A percentile compares a stretch with the other conserved stretches of the same genome.
These are phyloP conservation scores for Auricularia heimuer DNA, from an alignment of 768 basidiomycete genomes.

Conservation along the genomic window DNA sequence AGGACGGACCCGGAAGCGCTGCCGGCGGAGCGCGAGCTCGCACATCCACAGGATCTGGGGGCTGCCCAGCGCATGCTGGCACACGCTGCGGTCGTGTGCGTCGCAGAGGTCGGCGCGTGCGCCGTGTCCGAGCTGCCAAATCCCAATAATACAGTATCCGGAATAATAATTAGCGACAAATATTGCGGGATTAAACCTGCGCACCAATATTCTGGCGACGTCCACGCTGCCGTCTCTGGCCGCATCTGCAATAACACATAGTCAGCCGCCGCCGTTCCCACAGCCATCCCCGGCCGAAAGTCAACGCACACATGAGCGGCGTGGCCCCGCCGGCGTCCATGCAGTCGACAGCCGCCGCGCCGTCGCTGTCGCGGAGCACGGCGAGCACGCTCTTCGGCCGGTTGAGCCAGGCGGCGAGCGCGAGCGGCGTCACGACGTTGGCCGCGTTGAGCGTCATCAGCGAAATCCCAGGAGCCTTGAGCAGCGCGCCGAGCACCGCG, in stretches of 20 bases:
- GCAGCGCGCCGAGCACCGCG: constrained; percentile 43
- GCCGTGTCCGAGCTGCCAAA: constrained; percentile 48
- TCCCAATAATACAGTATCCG: constrained; percentile 1
- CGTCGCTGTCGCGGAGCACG: constrained; percentile 53
- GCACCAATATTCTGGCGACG: constrained; percentile 28
- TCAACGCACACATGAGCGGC: constrained; percentile 69
- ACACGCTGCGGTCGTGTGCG: constrained; percentile 57
- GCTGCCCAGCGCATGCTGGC: constrained; percentile 59
- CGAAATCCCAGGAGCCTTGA: constrained; percentile 48
- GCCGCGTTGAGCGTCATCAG: constrained; percentile 69
- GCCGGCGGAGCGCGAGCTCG: constrained; percentile 52
- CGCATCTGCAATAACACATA: constrained; percentile 41
- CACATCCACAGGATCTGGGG: constrained; percentile 59
- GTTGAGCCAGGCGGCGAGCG: constrained; percentile 73
- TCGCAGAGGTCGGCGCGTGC: constrained; percentile 68
- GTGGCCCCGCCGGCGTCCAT: constrained; percentile 69
- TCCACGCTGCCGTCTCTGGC: constrained; percentile 61
- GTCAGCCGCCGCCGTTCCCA: constrained; percentile 4
- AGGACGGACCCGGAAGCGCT: constrained; percentile 40
- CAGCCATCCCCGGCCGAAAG: constrained; percentile 9
- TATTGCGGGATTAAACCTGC: background rate
- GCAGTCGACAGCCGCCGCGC: constrained; percentile 59
- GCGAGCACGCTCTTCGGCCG: constrained; percentile 47
- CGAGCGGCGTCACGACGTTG: constrained; percentile 67
- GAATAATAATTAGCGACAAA: background rate